Evolutionary conservation across 192 early-diverging fungal genomes (phyloP).

Genomic region (Backusella sp.): DNA sequence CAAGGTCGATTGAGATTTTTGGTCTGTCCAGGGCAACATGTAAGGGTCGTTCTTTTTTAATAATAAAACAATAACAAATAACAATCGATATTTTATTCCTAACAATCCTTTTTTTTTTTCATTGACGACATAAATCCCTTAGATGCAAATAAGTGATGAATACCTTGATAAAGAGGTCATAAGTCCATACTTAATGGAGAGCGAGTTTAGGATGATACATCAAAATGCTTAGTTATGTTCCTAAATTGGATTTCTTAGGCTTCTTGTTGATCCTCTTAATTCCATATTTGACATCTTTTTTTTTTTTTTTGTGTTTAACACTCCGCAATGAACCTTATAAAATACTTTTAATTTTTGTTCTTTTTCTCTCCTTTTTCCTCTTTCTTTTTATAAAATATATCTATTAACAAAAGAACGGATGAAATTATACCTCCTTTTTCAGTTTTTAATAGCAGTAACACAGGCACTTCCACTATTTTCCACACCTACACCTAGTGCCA

Average conservation of each 20-base stretch:
- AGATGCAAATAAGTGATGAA: conserved; percentile 47
- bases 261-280: neutral
- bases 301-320: neutral
- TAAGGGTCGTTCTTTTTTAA: conserved; percentile 29
- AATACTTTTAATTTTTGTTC: neutral
- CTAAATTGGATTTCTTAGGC: neutral
- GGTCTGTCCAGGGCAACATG: conserved; percentile 50
- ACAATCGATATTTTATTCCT: neutral
- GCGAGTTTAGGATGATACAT: neutral
- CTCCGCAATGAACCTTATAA: neutral
- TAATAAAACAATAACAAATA: neutral
- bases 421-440: conserved; percentile 4
- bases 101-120: neutral
- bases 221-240: conserved; percentile 8
- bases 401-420: conserved; percentile 8
- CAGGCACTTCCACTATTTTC: conserved; percentile 2
- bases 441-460: conserved; percentile 9
- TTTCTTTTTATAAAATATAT: conserved; percentile 3
- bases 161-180: conserved; percentile 39
- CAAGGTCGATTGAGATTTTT: conserved; percentile 45
- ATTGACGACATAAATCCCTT: conserved; percentile 9
- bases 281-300: conserved; percentile 13
- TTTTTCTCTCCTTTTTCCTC: neutral
- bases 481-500: neutral
- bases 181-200: conserved; percentile 38